These are phyloP conservation scores for Gyromitra esculenta DNA, from an alignment of 2,329 filamentous ascomycete genomes.

Conservation along the genomic window DNA sequence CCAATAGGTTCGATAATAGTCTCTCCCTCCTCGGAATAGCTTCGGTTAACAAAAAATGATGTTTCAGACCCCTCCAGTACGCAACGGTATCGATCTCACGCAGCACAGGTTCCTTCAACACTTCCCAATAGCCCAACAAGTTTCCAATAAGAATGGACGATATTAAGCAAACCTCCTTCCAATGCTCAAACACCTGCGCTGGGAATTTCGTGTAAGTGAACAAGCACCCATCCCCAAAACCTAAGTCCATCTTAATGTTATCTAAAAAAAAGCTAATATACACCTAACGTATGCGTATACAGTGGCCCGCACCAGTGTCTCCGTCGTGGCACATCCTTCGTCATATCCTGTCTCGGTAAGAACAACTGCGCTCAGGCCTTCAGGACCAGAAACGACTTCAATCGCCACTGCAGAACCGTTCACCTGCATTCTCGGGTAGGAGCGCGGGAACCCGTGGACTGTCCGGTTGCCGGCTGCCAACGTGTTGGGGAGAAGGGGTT, in stretches of 20 bases:
- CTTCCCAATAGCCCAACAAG: not conserved
- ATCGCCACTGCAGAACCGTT: not conserved
- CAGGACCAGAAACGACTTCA: not conserved
- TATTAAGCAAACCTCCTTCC: not conserved
- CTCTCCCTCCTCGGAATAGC: too few relatives aligned
- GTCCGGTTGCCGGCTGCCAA: not conserved
- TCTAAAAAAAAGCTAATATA: not conserved
- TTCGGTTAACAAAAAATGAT: too few relatives aligned
- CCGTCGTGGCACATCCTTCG: not conserved
- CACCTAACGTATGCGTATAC: not conserved
- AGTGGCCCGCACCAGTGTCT: conserved; percentile 5
- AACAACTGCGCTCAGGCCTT: not conserved
- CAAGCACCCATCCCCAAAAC: not conserved
- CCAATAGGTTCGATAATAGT: too few relatives aligned
- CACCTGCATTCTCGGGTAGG: not conserved
- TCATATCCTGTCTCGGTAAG: conserved; percentile 2
- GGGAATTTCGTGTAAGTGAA: not conserved
- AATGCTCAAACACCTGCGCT: not conserved
- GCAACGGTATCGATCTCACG: not conserved
- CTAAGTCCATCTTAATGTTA: too few relatives aligned
- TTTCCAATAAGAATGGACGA: not conserved
- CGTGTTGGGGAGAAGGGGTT: conserved; percentile 1
- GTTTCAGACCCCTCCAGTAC: too few relatives aligned
- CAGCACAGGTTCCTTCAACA: not conserved
- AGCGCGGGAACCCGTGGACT: not conserved